phyloP scores from a whole-genome alignment of 768 basidiomycete species.

The Candolleomyces eurysporus region DNA sequence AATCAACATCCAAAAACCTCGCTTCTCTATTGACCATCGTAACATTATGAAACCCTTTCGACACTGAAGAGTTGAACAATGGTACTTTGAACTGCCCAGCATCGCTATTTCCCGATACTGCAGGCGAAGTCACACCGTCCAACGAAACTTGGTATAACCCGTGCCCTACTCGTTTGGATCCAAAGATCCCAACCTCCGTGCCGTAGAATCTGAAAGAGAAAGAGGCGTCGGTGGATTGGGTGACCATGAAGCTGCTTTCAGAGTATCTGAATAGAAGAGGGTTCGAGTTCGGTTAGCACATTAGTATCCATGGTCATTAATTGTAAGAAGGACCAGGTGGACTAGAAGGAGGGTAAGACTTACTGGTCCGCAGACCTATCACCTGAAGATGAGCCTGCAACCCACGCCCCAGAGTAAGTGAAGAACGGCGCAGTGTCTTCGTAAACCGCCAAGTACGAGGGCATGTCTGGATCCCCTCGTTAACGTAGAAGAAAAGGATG shows the following conservation, averaged over 20 bases:
- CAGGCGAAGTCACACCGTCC: constrained; percentile 14
- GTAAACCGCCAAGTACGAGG: constrained; percentile 1
- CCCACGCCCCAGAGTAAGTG: constrained; percentile 1
- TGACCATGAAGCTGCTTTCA: constrained; percentile 21
- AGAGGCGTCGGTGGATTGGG: constrained; percentile 24
- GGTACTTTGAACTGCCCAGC: constrained; percentile 3
- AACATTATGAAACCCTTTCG: constrained; percentile 16
- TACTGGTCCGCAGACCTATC: constrained; percentile 3
- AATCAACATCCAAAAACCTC: constrained; percentile 37
- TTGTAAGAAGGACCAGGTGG: background rate
- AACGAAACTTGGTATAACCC: constrained; percentile 28
- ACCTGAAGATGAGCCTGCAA: background rate
- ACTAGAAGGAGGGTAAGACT: background rate
- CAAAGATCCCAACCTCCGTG: constrained; percentile 35
- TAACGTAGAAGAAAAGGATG: background rate
- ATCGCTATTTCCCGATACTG: constrained; percentile 8
- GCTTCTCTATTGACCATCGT: constrained; percentile 18
- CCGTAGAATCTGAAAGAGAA: constrained; percentile 38
- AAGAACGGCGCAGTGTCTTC: constrained; percentile 7
- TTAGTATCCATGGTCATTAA: no score
- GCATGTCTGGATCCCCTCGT: background rate
- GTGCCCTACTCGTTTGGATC: constrained; percentile 38
- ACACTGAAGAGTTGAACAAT: background rate
- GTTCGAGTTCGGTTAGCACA: background rate
- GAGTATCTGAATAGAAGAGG: constrained; percentile 10